Conservation (phyloP, 805 yeast genomes). For the Candida saitoana region DNA sequence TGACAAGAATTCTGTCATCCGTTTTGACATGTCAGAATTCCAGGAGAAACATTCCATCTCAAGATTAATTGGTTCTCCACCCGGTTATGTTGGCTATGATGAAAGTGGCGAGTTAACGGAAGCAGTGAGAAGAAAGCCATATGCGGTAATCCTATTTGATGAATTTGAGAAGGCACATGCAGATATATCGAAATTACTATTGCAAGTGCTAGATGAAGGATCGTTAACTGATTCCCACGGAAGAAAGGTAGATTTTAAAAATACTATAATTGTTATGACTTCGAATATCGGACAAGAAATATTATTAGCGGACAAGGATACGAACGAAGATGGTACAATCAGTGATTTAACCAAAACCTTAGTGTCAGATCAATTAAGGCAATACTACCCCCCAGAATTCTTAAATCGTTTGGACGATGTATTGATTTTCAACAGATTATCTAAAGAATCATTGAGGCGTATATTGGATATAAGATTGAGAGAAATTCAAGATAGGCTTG, state of each 20-base stretch:
- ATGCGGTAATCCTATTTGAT: conserved; percentile 87
- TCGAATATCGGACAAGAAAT: conserved; percentile 94
- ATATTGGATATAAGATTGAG: conserved; percentile 81
- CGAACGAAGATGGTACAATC: conserved; percentile 60
- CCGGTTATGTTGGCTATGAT: conserved; percentile 96
- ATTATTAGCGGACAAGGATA: conserved; percentile 58
- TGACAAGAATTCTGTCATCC: conserved; percentile 76
- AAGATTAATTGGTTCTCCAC: conserved; percentile 94
- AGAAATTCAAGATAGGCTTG: conserved; percentile 76
- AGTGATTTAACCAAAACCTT: conserved; percentile 47
- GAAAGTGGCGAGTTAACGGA: conserved; percentile 96
- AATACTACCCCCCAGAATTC: conserved; percentile 88
- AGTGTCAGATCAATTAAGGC: conserved; percentile 66
- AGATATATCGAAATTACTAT: conserved; percentile 83
- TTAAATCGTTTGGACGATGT: conserved; percentile 91
- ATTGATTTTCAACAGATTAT: conserved; percentile 86
- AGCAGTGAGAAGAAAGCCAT: conserved; percentile 92
- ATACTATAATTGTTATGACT: conserved; percentile 94
- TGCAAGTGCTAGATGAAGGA: conserved; percentile 95
- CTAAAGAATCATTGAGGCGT: conserved; percentile 65
- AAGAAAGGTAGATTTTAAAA: conserved; percentile 87
- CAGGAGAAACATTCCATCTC: conserved; percentile 92
- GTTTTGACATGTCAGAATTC: conserved; percentile 98
- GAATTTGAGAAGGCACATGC: conserved; percentile 97
- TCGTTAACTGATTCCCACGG: conserved; percentile 93